Evolutionary conservation across 2,329 filamentous ascomycete species (phyloP), one percentile per base, ranked within the genome.

Genomic region (Mycosphaerella arachidis): DNA sequence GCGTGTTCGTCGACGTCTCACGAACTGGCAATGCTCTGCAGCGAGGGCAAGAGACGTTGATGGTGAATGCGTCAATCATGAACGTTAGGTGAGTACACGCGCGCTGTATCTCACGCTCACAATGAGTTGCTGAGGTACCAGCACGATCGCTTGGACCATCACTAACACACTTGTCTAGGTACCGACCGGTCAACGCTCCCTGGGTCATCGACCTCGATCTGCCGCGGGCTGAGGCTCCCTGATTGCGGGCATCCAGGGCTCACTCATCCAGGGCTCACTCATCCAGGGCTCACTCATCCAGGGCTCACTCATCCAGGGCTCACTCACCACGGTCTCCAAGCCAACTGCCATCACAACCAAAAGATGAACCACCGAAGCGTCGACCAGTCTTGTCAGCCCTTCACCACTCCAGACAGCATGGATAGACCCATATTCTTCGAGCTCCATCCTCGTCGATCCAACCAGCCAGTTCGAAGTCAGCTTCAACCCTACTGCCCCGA

Each of bases 41-140:
- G 51, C 72, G 74, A 55, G 82, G 82, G 0, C 70, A 77, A 57
- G 80, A 85, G 70, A 85, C 82, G 3, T 59, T 84, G 43, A 81
- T 85, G 72, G 76, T 85, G 10, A 86, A 86, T 72, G 82, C 82
- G 2, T 81, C 81, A 65, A 80, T 86, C 53, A 81, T 84, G 74
- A 77, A 78, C 40, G 68, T 81, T 12, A 62, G 63, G 12, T 84
- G 84, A 6, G 37, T 43, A n/a, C 16, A 43, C 37, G 10, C 31
- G 37, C 37, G 37, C 37, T 3, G 16, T 16, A 43, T 43, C 13
- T 43, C 37, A 43, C 3, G 12, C 37, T 43, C 37, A n/a, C 12
- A 43, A 43, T n/a, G 37, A 43, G 37, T 16, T 43, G 12, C 37
- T 16, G 12, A 16, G 37, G 13, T 13, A n/a, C 37, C 12, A 16